These are phyloP conservation scores for Stromatinia cepivora DNA, from an alignment of 2,329 filamentous ascomycete species.

Conservation along the genomic window DNA sequence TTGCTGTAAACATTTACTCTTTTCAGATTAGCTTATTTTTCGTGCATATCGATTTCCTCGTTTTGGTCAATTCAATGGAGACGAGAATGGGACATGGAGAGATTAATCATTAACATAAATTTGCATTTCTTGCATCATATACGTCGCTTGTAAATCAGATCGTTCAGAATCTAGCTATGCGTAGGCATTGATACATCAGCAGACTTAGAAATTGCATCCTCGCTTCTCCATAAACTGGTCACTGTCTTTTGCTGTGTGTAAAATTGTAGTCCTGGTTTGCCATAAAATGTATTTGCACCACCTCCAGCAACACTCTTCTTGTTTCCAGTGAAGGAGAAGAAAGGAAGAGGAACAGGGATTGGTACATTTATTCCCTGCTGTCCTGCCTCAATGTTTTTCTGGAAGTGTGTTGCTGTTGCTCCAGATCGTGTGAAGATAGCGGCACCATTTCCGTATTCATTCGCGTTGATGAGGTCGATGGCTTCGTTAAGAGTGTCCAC, in stretches of 20 bases:
- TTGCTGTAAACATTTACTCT: too few species aligned
- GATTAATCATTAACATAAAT: background rate
- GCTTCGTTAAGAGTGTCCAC: slow-evolving; percentile 77
- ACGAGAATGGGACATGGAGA: background rate
- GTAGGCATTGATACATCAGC: slow-evolving; percentile 88
- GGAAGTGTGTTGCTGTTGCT: slow-evolving; percentile 74
- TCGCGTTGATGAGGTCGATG: slow-evolving; percentile 77
- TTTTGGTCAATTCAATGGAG: too few species aligned
- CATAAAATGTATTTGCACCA: slow-evolving; percentile 92
- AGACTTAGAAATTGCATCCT: slow-evolving; percentile 83
- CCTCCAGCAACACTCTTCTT: slow-evolving; percentile 93
- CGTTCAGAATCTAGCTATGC: slow-evolving; percentile 42
- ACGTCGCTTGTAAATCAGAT: background rate
- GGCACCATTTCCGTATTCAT: slow-evolving; percentile 84
- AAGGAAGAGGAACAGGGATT: slow-evolving; percentile 65
- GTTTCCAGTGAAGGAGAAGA: slow-evolving; percentile 73
- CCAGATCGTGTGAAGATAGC: slow-evolving; percentile 83
- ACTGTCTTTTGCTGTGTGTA: slow-evolving; percentile 99
- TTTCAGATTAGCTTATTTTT: too few species aligned
- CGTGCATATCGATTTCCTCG: too few species aligned
- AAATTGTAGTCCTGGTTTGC: slow-evolving; percentile 86
- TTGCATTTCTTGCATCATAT: background rate
- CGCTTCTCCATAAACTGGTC: slow-evolving; percentile 82
- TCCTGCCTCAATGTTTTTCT: slow-evolving; percentile 77
- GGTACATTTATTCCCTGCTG: slow-evolving; percentile 86